Conservation (phyloP, 1,139 yeast species). For the Saccharomyces pastorianus region DNA sequence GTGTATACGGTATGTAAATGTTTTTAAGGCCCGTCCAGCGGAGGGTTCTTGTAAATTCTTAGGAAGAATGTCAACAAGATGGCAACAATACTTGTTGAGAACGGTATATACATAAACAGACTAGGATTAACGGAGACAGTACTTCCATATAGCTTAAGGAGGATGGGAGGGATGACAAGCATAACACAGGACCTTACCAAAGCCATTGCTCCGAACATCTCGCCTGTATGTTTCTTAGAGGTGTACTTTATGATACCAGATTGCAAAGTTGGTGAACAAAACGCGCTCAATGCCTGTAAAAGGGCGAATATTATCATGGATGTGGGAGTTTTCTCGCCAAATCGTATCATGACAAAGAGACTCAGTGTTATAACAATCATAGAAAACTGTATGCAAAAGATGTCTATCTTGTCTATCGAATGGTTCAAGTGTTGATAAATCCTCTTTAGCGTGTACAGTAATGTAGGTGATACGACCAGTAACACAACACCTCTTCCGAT, state of each 20-base stretch:
- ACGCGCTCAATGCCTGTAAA: conserved; percentile 37
- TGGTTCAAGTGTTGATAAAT: conserved; percentile 21
- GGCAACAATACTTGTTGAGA: conserved; percentile 10
- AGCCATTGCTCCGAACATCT: conserved; percentile 45
- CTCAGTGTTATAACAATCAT: conserved; percentile 32
- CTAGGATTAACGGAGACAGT: conserved; percentile 31
- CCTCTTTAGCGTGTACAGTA: conserved; percentile 35
- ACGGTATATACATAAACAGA: conserved; percentile 25
- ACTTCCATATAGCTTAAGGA: conserved; percentile 36
- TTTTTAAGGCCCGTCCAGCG: neutral
- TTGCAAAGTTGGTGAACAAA: conserved; percentile 39
- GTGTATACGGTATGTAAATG: neutral
- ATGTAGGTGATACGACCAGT: conserved; percentile 38
- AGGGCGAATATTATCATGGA: conserved; percentile 15
- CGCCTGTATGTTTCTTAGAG: conserved; percentile 41
- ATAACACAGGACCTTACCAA: conserved; percentile 36
- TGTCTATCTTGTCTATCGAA: conserved; percentile 51
- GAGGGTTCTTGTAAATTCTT: conserved; percentile 11
- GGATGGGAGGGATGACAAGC: conserved; percentile 35
- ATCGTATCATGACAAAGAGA: conserved; percentile 14
- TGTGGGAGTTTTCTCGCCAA: conserved; percentile 12
- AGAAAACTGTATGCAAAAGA: conserved; percentile 37
- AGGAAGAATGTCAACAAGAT: conserved; percentile 15
- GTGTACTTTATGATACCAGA: conserved; percentile 41
- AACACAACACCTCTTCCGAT: conserved; percentile 38